Conservation (phyloP, 1,284 basidiomycete species). For the Ceraceosorus guamensis region DNA sequence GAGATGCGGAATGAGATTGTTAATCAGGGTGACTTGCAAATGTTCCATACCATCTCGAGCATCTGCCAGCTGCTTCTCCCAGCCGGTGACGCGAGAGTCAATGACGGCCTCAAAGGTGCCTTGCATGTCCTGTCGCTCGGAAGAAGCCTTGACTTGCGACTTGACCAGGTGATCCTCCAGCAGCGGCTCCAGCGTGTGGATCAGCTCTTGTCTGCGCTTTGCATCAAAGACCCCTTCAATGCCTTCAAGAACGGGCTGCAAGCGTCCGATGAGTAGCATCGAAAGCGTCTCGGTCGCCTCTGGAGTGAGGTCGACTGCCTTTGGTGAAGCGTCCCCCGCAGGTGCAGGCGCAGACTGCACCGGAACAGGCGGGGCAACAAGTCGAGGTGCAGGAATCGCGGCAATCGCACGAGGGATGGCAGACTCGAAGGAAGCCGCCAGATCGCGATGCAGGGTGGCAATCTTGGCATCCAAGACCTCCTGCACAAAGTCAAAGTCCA, state of each 20-base stretch:
- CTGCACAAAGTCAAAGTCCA: constrained; percentile 38
- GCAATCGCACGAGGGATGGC: constrained; percentile 9
- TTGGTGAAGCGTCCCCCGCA: not conserved
- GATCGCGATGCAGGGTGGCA: constrained; percentile 16
- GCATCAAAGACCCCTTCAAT: not conserved
- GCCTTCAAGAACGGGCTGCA: constrained; percentile 1
- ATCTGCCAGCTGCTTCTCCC: constrained; percentile 14
- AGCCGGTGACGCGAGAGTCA: constrained; percentile 11
- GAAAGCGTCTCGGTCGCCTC: constrained; percentile 4
- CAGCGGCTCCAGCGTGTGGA: constrained; percentile 2
- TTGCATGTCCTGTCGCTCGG: constrained; percentile 16
- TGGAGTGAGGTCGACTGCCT: constrained; percentile 1
- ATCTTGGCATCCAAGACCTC: constrained; percentile 30
- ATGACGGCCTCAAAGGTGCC: not conserved
- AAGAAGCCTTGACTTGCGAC: constrained; percentile 16
- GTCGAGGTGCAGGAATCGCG: not conserved
- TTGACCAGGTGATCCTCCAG: constrained; percentile 23
- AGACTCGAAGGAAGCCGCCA: constrained; percentile 17
- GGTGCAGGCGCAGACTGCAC: too few species aligned
- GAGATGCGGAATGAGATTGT: constrained; percentile 20
- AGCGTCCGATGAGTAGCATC: not conserved
- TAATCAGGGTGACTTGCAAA: constrained; percentile 16
- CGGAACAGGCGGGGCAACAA: not conserved
- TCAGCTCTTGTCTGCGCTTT: not conserved
- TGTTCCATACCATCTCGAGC: constrained; percentile 12